Base-by-base conservation (phyloP, 257 asterid genomes). In the Solanum bukasovii region DNA sequence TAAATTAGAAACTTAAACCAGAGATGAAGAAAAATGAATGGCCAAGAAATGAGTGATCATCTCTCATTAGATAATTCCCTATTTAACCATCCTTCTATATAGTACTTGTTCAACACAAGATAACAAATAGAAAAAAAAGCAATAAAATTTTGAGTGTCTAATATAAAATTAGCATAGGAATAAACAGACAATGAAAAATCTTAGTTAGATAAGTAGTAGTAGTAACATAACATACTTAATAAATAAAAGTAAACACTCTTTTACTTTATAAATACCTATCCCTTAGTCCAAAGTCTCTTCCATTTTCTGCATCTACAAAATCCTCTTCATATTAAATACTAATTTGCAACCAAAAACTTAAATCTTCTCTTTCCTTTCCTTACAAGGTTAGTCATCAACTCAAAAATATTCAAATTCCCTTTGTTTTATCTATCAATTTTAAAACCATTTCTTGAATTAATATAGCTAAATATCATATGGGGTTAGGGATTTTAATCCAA, bases 191-290 rank as follows among this genome's bases (percentile, higher is more conserved):
- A 86, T 46, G 49, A 44, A 90, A 72, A 87, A 82, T 82, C 70
- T 29, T 20, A 87, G 77, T 40, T 46, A 52, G 59, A 21, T 83
- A 7, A 35, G 38, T 56, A 89, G 78, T 46, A 20, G 83, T 83
- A 86, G 85, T 44, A 88, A 83, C 35, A 87, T 44, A 88, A 83
- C 35, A 68, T 59, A 79, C 31, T 63, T 74, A 37, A 59, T 77
- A 27, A 86, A 81, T 49, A 25, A 37, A 56, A 68, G 84, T 68
- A 74, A 88, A 59, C 79, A 77, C 70, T 89, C 46, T 83, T 74
- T 88, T 77, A 81, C 92, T 90, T 88, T 89, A 93, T 94, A 92
- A 92, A 89, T 92, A 89, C 89, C 90, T 70, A 86, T 25, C 91
- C 91, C 91, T 88, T 79, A 85, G 33, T 90, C 83, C 91, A 82